Evolutionary conservation across 148 eudicot genomes (phyloP).

Genomic region (Hydrangea macrophylla): DNA sequence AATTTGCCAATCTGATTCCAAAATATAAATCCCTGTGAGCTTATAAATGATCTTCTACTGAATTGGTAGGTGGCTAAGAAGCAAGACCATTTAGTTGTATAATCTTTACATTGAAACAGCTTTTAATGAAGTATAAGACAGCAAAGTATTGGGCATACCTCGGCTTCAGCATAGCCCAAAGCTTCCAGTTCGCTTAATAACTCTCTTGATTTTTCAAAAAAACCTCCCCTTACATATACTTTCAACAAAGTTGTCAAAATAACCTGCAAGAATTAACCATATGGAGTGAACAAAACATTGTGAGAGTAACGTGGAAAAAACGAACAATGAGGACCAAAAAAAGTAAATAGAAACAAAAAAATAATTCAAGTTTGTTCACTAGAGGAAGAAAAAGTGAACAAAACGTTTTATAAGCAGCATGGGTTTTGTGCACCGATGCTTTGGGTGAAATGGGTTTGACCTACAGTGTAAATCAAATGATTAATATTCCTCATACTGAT

Average conservation of each 20-base stretch:
- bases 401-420: background rate
- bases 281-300: background rate
- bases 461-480: background rate
- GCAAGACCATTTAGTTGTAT: background rate
- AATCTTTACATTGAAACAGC: background rate
- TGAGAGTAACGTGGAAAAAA: background rate
- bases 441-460: background rate
- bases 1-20: background rate
- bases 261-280: conserved; percentile 53
- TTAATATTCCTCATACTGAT: background rate
- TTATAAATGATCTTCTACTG: background rate
- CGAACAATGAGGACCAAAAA: background rate
- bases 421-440: background rate
- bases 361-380: background rate
- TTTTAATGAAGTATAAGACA: background rate
- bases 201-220: conserved; percentile 70
- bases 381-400: background rate
- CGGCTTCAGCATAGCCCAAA: conserved; percentile 75
- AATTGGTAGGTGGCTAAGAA: background rate
- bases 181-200: conserved; percentile 63
- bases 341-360: background rate
- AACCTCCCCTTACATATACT: conserved; percentile 77
- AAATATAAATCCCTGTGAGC: background rate
- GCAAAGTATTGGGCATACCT: conserved; percentile 42
- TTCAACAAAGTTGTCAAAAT: conserved; percentile 77